Evolutionary conservation across 2,329 filamentous ascomycete genomes (phyloP), one percentile per base, ranked within the genome.

Genomic region (Colletotrichum sp.): DNA sequence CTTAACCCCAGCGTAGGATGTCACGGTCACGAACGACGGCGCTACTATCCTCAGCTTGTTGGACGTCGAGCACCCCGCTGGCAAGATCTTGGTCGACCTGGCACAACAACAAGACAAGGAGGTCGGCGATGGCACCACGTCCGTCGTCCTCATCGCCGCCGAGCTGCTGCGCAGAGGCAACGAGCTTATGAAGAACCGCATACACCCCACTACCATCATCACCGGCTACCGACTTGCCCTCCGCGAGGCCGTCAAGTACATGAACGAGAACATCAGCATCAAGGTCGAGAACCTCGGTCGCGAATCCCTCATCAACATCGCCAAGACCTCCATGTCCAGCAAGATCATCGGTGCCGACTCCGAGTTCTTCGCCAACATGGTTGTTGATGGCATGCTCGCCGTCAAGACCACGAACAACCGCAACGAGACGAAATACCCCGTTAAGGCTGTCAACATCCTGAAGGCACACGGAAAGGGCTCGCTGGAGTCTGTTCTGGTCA

Each of bases 61-160:
- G 83, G 97, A 98, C 83, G 96, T 99, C 82, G 96, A 99, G 85
- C 96, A 99, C 87, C 97, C 97, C 70, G 97, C 97, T 72, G 97
- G 97, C 84, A 98, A 98, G 92, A 99, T 99, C 79, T 90, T 99
- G 79, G 97, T 99, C 80, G 97, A 99, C 83, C 89, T 99, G 80
- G 97, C 97, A 77, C 96, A 99, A 80, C 97, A 99, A 87, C 97
- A 99, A 87, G 97, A 99, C 85, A 98, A 97, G 89, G 97, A 99
- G 87, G 97, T 99, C 71, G 97, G 97, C 81, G 97, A 99, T 88
- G 97, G 97, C 81, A 99, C 97, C 65, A 99, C 97, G 26, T 98
- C 96, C 65, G 97, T 99, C 67, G 97, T 99, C 75, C 92, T 99
- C 80, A 98, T 99, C 85, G 97, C 97, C 68, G 95, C 97, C 77